Evolutionary conservation across 192 early-diverging fungal species (phyloP).

Genomic region (Paraglomus brasilianum): DNA sequence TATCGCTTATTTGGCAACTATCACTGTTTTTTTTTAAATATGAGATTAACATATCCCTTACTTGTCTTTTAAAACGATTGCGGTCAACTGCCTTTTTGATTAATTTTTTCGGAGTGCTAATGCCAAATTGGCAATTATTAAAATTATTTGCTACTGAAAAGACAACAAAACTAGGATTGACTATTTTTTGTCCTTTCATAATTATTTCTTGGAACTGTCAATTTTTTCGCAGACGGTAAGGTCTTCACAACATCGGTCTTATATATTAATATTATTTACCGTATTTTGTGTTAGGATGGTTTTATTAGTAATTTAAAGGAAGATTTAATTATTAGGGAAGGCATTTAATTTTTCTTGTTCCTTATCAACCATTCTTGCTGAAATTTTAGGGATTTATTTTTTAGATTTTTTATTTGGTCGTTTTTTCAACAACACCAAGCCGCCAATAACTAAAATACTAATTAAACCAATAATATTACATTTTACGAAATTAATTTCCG

Average conservation of each 20-base stretch:
- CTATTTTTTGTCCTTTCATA: slow-evolving; percentile 6
- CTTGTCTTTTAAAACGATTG: not conserved
- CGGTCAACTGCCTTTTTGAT: slow-evolving; percentile 3
- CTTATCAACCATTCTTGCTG: too few species aligned
- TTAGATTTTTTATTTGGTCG: too few species aligned
- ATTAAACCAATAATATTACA: too few species aligned
- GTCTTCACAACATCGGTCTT: slow-evolving; percentile 2
- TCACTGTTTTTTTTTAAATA: not conserved
- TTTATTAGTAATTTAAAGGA: too few species aligned
- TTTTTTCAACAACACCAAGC: too few species aligned
- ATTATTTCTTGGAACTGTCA: slow-evolving; percentile 14
- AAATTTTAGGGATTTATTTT: too few species aligned
- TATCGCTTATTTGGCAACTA: slow-evolving; percentile 7
- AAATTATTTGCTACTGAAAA: slow-evolving; percentile 1
- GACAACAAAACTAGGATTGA: slow-evolving; percentile 3
- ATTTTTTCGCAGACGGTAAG: slow-evolving; percentile 19
- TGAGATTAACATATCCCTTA: not conserved
- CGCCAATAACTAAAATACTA: too few species aligned
- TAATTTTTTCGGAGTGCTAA: slow-evolving; percentile 4
- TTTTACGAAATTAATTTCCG: too few species aligned
- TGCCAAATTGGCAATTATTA: slow-evolving; percentile 11
- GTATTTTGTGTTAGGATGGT: too few species aligned
- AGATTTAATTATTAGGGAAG: too few species aligned
- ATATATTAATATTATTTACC: slow-evolving; percentile 4
- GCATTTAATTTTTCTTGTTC: too few species aligned